Conservation (phyloP, 129 eudicot genomes). For the Helichrysum umbraculigerum region DNA sequence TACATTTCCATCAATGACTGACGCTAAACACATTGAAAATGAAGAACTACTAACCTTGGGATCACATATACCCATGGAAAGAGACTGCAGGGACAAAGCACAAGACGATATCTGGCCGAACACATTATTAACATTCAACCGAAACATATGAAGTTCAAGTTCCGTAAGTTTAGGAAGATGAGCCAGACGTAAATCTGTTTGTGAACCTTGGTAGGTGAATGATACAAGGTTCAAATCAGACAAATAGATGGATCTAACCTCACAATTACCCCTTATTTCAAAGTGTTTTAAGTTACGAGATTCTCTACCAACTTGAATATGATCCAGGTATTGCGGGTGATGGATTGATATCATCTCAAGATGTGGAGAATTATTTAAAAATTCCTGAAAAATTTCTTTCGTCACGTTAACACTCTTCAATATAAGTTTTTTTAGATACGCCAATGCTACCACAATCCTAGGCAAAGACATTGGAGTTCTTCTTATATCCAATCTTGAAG, state of each 20-base stretch:
- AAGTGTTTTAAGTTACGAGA: neutral
- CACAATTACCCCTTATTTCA: neutral
- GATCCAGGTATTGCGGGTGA: neutral
- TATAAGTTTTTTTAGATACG: conserved; percentile 26
- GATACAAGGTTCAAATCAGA: conserved; percentile 34
- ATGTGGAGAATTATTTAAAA: neutral
- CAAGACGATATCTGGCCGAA: conserved; percentile 22
- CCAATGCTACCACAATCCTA: neutral
- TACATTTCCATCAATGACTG: neutral
- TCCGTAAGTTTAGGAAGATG: conserved; percentile 43
- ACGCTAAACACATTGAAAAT: neutral
- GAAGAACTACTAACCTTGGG: conserved; percentile 32
- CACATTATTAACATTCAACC: neutral
- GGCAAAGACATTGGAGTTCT: neutral
- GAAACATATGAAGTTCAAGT: neutral
- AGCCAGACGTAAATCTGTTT: conserved; percentile 17
- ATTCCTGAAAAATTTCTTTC: neutral
- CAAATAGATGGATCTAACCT: conserved; percentile 27
- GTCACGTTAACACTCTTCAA: conserved; percentile 37
- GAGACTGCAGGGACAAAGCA: conserved; percentile 35
- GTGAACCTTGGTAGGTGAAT: conserved; percentile 36
- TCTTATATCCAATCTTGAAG: too few relatives aligned
- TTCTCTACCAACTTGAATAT: neutral
- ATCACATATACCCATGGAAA: conserved; percentile 31
- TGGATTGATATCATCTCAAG: neutral